Evolutionary conservation across 805 yeast genomes (phyloP), one percentile per base, ranked within the genome.

Genomic region (Isabelozyma gotoi): DNA sequence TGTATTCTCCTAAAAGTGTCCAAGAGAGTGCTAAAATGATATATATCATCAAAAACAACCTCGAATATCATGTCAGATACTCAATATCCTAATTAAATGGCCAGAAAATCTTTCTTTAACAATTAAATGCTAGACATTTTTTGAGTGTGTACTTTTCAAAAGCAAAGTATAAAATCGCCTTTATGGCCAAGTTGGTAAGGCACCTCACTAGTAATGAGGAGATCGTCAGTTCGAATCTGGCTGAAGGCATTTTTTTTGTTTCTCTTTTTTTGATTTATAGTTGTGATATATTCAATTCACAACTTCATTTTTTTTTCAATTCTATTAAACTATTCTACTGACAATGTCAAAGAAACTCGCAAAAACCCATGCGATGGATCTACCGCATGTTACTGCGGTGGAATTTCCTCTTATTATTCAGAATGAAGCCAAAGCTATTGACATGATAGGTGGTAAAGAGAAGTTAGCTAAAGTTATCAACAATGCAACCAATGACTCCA

Each of bases 361-460:
- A 1, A 73, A 75, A 38, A 78, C 76, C 50, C 77, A 76, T 56
- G 76, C 85, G 8, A 62, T 88, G 56, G 94, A 87, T 51, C 73
- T 87, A 1, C 94, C 96, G 7, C 81, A 82, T 52, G 81, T 81
- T 18, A 74, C 86, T 4, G 78, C 91, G 2, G 77, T 91, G 14
- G 97, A 91, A 56, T 74, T 85, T 46, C 97, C 97, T 0, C 64
- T 89, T 21, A 72, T 75, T 14, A 91, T 91, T 6, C 72, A 74
- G 32, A 75, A 90, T 57, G 65, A 78, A 0, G 76, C 73, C 15
- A 75, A 72, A 39, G 96, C 96, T 0, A 62, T 90, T 8, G 61
- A 63, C 5, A 78, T 85, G 81, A 77, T 86, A 41, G 94, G 94
- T 6, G 94, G 92, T 0, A 62, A 60, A 19, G 62, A 65, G 7